phyloP scores from a whole-genome alignment of 1,284 basidiomycete genomes.

The Rugosomyces carneus region DNA sequence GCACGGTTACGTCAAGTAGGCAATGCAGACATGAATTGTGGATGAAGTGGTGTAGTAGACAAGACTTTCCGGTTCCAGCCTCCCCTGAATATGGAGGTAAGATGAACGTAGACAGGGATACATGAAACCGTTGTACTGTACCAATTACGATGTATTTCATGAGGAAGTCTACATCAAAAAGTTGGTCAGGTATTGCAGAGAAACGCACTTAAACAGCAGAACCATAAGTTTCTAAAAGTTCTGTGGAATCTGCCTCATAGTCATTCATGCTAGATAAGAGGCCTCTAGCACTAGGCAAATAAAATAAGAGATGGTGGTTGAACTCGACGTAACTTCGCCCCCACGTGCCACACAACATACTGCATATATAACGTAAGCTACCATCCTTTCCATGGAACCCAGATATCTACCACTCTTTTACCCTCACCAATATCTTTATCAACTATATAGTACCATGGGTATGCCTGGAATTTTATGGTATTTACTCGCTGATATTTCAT shows the following conservation, averaged over 20 bases:
- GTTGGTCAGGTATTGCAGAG: conserved; percentile 9
- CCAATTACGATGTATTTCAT: conserved; percentile 98
- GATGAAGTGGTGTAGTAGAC: conserved; percentile 91
- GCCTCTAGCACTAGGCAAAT: conserved; percentile 5
- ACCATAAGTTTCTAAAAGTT: conserved; percentile 93
- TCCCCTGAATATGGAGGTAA: conserved; percentile 55
- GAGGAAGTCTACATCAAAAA: conserved; percentile 69
- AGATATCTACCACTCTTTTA: conserved; percentile 69
- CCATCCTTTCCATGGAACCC: conserved; percentile 92
- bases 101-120: not conserved
- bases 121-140: conserved; percentile 24
- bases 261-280: conserved; percentile 45
- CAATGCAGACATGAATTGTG: conserved; percentile 79
- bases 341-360: conserved; percentile 1
- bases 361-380: conserved; percentile 22
- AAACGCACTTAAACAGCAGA: conserved; percentile 6
- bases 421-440: conserved; percentile 48
- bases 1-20: conserved; percentile 5
- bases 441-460: conserved; percentile 80
- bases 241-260: conserved; percentile 75
- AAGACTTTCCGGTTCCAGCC: conserved; percentile 95
- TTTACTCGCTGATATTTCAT: not conserved
- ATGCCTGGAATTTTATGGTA: conserved; percentile 32
- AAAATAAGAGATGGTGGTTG: conserved; percentile 4
- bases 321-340: not conserved